Evolutionary conservation across 148 eudicot genomes (phyloP).

Genomic region (Persicaria tinctoria): DNA sequence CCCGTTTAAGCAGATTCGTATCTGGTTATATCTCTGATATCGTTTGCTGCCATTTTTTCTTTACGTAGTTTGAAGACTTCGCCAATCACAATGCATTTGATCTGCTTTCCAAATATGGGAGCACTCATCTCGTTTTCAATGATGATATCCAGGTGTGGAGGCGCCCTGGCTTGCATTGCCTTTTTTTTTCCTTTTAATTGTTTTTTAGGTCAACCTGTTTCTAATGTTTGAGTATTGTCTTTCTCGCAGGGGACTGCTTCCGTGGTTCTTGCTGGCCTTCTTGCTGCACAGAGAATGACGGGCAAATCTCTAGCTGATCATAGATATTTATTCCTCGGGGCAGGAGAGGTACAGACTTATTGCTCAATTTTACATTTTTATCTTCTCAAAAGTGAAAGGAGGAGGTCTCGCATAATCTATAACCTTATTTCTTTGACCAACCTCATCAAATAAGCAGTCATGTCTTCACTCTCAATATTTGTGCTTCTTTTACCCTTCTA

Average conservation of each 20-base stretch:
- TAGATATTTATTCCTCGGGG: constrained; percentile 82
- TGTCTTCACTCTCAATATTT: too few species aligned
- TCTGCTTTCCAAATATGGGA: constrained; percentile 69
- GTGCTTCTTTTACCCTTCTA: too few species aligned
- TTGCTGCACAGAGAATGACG: constrained; percentile 55
- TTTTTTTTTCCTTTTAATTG: background rate
- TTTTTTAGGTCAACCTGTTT: background rate
- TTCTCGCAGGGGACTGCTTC: constrained; percentile 77
- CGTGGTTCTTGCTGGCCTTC: constrained; percentile 8
- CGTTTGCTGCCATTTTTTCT: background rate
- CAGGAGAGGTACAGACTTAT: constrained; percentile 67
- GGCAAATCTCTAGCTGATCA: constrained; percentile 82
- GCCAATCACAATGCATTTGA: constrained; percentile 96
- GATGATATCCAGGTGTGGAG: constrained; percentile 97
- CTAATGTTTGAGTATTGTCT: constrained; percentile 1
- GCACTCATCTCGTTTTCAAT: constrained; percentile 91
- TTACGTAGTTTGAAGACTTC: constrained; percentile 85
- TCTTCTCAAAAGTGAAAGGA: background rate
- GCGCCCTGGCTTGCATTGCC: constrained; percentile 21
- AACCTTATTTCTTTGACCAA: background rate
- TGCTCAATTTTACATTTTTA: background rate
- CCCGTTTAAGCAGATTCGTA: background rate
- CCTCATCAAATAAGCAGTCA: background rate
- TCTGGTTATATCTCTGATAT: background rate
- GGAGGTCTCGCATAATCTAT: background rate